Percentiles rank a stretch among this genome's conserved stretches.
Conservation (phyloP, 2,329 filamentous ascomycete genomes). For the Blastomyces gilchristii region DNA sequence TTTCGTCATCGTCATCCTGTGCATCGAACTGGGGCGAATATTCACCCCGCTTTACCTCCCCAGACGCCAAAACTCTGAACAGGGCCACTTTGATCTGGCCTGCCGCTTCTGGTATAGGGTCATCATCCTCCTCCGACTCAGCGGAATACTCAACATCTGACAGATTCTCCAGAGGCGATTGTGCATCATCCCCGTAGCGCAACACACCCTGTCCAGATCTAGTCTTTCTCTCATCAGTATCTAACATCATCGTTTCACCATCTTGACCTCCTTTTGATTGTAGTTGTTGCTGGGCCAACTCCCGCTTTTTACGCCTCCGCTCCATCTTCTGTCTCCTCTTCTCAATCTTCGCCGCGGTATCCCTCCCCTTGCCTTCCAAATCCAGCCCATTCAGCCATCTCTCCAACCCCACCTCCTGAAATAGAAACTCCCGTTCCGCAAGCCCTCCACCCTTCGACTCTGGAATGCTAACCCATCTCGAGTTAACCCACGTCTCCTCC, state of each 20-base stretch:
- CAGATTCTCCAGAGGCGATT: conserved; percentile 61
- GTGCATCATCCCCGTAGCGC: conserved; percentile 68
- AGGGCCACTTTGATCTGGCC: conserved; percentile 97
- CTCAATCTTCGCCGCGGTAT: conserved; percentile 71
- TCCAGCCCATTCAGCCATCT: conserved; percentile 94
- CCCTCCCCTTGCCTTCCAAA: conserved; percentile 83
- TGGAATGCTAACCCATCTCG: conserved; percentile 90
- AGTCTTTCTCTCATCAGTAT: conserved; percentile 25
- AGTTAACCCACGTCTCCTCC: conserved; percentile 99
- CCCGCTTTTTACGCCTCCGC: conserved; percentile 70
- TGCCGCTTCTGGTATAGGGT: conserved; percentile 77
- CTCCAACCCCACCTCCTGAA: conserved; percentile 91
- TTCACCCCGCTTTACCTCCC: conserved; percentile 95
- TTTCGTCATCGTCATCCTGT: conserved; percentile 81
- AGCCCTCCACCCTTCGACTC: conserved; percentile 85
- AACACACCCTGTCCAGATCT: conserved; percentile 49
- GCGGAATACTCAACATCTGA: conserved; percentile 58
- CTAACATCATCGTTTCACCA: conserved; percentile 27
- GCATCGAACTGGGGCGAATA: conserved; percentile 97
- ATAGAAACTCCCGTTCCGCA: conserved; percentile 92
- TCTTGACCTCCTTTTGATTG: conserved; percentile 28
- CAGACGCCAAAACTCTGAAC: conserved; percentile 87
- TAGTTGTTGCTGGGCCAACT: conserved; percentile 47
- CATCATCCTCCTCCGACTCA: conserved; percentile 70
- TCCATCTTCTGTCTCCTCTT: conserved; percentile 59